Conservation (phyloP, 2,329 filamentous ascomycete genomes). For the Akanthomyces muscarius region DNA sequence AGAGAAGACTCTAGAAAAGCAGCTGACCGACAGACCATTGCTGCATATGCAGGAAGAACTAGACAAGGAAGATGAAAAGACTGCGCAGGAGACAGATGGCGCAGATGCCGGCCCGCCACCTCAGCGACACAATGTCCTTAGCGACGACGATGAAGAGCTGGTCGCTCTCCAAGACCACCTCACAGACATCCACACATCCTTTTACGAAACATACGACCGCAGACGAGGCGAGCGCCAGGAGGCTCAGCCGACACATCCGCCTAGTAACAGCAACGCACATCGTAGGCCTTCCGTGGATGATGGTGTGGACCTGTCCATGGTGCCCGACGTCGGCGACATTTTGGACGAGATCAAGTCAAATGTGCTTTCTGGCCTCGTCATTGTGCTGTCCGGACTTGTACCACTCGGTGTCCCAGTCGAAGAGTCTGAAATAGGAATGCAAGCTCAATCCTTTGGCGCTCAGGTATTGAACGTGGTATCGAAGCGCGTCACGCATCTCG, state of each 20-base stretch:
- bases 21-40: constrained; percentile 82
- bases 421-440: constrained; percentile 79
- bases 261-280: constrained; percentile 30
- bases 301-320: constrained; percentile 44
- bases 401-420: constrained; percentile 76
- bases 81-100: constrained; percentile 25
- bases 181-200: constrained; percentile 68
- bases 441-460: constrained; percentile 83
- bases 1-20: constrained; percentile 80
- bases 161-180: constrained; percentile 72
- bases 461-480: constrained; percentile 54
- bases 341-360: constrained; percentile 75
- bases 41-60: constrained; percentile 89
- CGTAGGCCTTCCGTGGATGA: constrained; percentile 35
- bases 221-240: constrained; percentile 36
- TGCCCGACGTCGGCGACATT: constrained; percentile 84
- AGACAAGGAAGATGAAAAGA: constrained; percentile 65
- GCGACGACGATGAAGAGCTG: constrained; percentile 84
- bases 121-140: constrained; percentile 69
- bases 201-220: constrained; percentile 78
- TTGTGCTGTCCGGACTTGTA: constrained; percentile 89
- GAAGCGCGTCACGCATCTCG: constrained; percentile 66
- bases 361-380: constrained; percentile 68
- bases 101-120: constrained; percentile 32
- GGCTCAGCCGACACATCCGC: constrained; percentile 32